Evolutionary conservation across 1,284 basidiomycete genomes (phyloP).

Genomic region (Lentinus polychrous): DNA sequence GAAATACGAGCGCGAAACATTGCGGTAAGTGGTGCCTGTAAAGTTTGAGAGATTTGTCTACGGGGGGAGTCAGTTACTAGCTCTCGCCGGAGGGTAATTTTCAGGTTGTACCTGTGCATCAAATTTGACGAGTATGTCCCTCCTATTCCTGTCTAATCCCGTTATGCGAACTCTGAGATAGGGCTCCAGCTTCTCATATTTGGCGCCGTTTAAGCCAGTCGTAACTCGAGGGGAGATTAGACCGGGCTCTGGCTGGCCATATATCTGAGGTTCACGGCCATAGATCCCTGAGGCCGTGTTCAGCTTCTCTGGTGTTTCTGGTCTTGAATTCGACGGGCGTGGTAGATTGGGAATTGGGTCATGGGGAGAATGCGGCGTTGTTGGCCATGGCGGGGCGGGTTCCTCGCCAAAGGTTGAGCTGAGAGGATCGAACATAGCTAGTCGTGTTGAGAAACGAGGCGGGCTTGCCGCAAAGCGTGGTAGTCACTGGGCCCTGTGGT

Average conservation of each 20-base stretch:
- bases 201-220: slow-evolving; percentile 56
- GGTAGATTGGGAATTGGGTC: slow-evolving; percentile 35
- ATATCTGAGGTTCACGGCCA: slow-evolving; percentile 75
- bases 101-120: slow-evolving; percentile 72
- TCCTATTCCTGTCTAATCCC: slow-evolving; percentile 85
- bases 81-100: not conserved
- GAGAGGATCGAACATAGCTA: slow-evolving; percentile 34
- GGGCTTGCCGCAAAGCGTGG: too few relatives aligned
- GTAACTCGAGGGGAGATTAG: slow-evolving; percentile 68
- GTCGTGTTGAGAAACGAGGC: too few relatives aligned
- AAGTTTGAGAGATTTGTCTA: slow-evolving; percentile 93
- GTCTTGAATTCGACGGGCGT: slow-evolving; percentile 27
- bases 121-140: slow-evolving; percentile 86
- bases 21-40: slow-evolving; percentile 81
- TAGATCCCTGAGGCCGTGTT: slow-evolving; percentile 44
- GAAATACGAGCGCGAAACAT: slow-evolving; percentile 84
- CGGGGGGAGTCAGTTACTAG: not conserved
- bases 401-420: slow-evolving; percentile 27
- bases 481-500: too few relatives aligned
- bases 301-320: slow-evolving; percentile 10
- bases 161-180: slow-evolving; percentile 85
- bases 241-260: slow-evolving; percentile 74
- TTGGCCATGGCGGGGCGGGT: slow-evolving; percentile 35
- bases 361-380: slow-evolving; percentile 34
- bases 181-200: slow-evolving; percentile 68